Conservation (phyloP, 2,329 filamentous ascomycete species). For the Coleophoma cylindrospora region DNA sequence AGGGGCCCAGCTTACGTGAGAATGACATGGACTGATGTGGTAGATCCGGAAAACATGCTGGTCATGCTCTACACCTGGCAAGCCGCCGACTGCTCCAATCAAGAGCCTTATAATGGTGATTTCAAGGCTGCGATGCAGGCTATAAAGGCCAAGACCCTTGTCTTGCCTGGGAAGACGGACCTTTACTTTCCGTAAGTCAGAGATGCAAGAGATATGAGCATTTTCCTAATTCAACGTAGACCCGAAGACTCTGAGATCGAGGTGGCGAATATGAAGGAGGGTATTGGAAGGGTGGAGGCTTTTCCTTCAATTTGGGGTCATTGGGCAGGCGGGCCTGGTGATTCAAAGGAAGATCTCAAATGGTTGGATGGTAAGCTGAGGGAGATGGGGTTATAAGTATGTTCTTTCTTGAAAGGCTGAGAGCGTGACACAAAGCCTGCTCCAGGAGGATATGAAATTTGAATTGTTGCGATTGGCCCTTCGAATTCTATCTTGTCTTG, state of each 20-base stretch:
- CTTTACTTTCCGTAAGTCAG: slow-evolving; percentile 67
- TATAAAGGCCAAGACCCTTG: slow-evolving; percentile 68
- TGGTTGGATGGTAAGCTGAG: slow-evolving; percentile 56
- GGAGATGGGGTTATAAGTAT: slow-evolving; percentile 15
- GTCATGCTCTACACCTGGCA: slow-evolving; percentile 79
- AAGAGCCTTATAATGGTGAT: slow-evolving; percentile 63
- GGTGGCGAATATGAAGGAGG: slow-evolving; percentile 55
- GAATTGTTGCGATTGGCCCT: too few relatives aligned
- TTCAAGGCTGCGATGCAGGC: slow-evolving; percentile 60
- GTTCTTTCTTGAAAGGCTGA: too few relatives aligned
- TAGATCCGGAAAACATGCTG: slow-evolving; percentile 69
- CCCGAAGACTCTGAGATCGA: slow-evolving; percentile 76
- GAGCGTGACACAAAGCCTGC: too few relatives aligned
- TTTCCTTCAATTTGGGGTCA: slow-evolving; percentile 63
- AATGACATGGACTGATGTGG: not conserved
- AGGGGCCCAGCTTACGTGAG: not conserved
- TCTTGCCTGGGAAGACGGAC: slow-evolving; percentile 69
- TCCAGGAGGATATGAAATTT: too few relatives aligned
- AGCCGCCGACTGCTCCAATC: slow-evolving; percentile 62
- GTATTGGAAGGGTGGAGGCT: slow-evolving; percentile 47
- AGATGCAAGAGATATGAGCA: slow-evolving; percentile 6
- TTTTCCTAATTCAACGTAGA: slow-evolving; percentile 27
- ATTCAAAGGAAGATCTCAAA: slow-evolving; percentile 64
- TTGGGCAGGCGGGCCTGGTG: slow-evolving; percentile 65
- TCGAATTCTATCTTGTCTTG: too few relatives aligned